phyloP scores from a whole-genome alignment of 2,329 filamentous ascomycete species.

The Aspergillus piperis region DNA sequence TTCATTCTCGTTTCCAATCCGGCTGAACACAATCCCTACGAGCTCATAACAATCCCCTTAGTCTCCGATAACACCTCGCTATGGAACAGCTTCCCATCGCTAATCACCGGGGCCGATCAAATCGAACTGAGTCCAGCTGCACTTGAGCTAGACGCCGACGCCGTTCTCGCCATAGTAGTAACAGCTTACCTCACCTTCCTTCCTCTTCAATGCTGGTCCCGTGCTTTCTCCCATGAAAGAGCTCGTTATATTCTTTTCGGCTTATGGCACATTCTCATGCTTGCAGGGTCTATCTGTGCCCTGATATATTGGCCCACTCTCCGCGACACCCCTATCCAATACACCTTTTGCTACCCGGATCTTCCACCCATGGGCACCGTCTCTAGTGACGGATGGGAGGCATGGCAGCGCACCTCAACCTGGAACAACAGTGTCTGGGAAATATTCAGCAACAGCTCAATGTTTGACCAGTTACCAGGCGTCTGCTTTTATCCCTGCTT shows the following conservation, averaged over 20 bases:
- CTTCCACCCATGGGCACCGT: constrained; percentile 23
- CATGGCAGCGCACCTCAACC: constrained; percentile 22
- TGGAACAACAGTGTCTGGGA: constrained; percentile 36
- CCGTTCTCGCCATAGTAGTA: constrained; percentile 36
- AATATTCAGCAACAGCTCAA: constrained; percentile 26
- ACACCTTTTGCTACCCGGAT: constrained; percentile 35
- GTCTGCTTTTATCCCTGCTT: constrained; percentile 39
- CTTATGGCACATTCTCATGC: constrained; percentile 35
- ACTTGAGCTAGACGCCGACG: constrained; percentile 35
- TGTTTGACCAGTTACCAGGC: constrained; percentile 25
- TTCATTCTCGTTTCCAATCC: constrained; percentile 33
- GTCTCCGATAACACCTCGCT: constrained; percentile 21
- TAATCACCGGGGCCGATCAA: constrained; percentile 23
- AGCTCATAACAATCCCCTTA: constrained; percentile 27
- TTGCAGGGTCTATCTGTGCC: constrained; percentile 32
- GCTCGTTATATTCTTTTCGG: constrained; percentile 31
- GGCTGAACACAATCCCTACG: constrained; percentile 8
- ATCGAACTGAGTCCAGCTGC: constrained; percentile 31
- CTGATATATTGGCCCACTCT: constrained; percentile 27
- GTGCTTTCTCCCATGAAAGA: constrained; percentile 28
- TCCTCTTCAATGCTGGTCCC: constrained; percentile 37
- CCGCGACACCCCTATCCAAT: constrained; percentile 25
- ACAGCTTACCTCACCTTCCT: constrained; percentile 38
- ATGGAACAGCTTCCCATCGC: constrained; percentile 17
- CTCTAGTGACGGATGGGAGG: constrained; percentile 31